Conservation (phyloP, 2,329 filamentous ascomycete genomes). For the Emmonsia crescens region DNA sequence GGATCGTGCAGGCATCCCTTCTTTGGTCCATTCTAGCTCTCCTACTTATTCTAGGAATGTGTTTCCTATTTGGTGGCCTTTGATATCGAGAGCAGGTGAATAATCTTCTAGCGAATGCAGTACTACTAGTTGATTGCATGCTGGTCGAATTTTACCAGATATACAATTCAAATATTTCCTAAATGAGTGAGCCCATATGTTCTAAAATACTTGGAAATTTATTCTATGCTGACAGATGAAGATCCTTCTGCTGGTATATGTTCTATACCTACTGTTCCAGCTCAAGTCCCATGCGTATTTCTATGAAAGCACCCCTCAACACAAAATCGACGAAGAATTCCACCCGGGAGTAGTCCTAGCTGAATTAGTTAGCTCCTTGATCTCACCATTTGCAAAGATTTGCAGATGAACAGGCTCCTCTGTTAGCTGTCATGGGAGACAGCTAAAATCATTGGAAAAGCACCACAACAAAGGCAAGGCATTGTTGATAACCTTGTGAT, state of each 20-base stretch:
- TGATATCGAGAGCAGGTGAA: slow-evolving; percentile 73
- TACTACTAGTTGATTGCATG: not conserved
- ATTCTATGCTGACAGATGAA: slow-evolving; percentile 20
- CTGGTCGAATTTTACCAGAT: slow-evolving; percentile 40
- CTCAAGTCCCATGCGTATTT: slow-evolving; percentile 86
- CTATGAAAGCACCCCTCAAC: slow-evolving; percentile 84
- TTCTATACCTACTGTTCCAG: slow-evolving; percentile 78
- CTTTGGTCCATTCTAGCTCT: slow-evolving; percentile 81
- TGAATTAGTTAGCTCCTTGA: slow-evolving; percentile 37
- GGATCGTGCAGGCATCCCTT: slow-evolving; percentile 82
- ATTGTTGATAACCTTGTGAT: not conserved
- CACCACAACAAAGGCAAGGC: slow-evolving; percentile 27
- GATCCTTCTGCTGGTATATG: slow-evolving; percentile 70
- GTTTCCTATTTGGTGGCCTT: slow-evolving; percentile 74
- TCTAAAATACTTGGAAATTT: not conserved
- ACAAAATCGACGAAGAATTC: slow-evolving; percentile 84
- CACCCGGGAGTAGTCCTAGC: slow-evolving; percentile 75
- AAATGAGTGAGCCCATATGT: slow-evolving; percentile 62
- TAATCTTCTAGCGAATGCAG: not conserved
- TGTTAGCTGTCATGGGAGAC: not conserved
- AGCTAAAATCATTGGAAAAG: slow-evolving; percentile 39
- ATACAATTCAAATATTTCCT: slow-evolving; percentile 89
- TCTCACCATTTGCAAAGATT: slow-evolving; percentile 35
- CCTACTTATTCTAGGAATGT: slow-evolving; percentile 82
- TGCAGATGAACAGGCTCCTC: slow-evolving; percentile 14